phyloP scores from a whole-genome alignment of 371 early-diverging fungal genomes.

The Rhizopus microsporus region DNA sequence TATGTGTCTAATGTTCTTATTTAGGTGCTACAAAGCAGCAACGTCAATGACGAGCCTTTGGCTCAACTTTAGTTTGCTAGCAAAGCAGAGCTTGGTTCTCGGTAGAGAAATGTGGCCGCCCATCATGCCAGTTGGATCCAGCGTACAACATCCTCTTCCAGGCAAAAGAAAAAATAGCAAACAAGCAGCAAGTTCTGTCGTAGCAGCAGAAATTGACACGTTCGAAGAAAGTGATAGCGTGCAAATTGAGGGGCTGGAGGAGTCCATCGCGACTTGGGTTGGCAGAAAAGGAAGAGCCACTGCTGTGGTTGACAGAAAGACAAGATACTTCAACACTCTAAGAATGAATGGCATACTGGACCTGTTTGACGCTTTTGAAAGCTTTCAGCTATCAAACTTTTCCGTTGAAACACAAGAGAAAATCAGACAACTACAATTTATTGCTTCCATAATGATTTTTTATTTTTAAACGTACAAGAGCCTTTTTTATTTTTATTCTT shows the following conservation, averaged over 20 bases:
- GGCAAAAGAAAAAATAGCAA: conserved; percentile 9
- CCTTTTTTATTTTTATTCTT: not conserved
- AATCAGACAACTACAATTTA: not conserved
- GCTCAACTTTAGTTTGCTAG: too few species aligned
- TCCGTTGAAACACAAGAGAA: conserved; percentile 3
- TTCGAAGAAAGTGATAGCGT: conserved; percentile 9
- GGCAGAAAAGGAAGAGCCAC: conserved; percentile 9
- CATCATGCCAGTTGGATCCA: too few species aligned
- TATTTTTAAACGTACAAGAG: not conserved
- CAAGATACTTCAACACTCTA: conserved; percentile 11
- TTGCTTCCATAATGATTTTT: too few species aligned
- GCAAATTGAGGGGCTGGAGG: conserved; percentile 7
- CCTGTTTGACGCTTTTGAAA: conserved; percentile 6
- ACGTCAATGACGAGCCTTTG: too few species aligned
- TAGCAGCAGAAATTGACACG: conserved; percentile 4
- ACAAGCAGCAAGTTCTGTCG: conserved; percentile 5
- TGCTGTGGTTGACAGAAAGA: conserved; percentile 11
- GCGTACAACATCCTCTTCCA: conserved; percentile 1
- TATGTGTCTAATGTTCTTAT: too few species aligned
- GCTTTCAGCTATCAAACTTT: conserved; percentile 11
- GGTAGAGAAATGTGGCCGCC: too few species aligned
- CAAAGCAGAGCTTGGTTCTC: too few species aligned
- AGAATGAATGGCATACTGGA: conserved; percentile 12
- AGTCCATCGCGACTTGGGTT: conserved; percentile 7
- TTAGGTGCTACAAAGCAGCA: too few species aligned